Evolutionary conservation across 2,329 filamentous ascomycete genomes (phyloP), one percentile per base, ranked within the genome.

Genomic region (Celoporthe dispersa): DNA sequence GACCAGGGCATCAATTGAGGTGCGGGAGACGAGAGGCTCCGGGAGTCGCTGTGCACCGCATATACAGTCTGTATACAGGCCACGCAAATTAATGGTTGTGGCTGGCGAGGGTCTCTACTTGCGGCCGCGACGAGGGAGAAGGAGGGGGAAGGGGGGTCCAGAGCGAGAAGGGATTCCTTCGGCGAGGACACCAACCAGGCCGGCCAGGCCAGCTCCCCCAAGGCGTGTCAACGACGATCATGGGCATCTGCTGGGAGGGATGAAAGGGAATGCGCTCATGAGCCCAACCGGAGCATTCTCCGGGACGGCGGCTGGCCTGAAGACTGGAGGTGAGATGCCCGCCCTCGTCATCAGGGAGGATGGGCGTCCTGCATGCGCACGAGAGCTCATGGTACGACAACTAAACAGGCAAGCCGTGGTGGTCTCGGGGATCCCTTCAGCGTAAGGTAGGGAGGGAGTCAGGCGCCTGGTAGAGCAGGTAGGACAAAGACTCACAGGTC

Each of bases 311-410:
- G 37, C 28, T 60, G 65, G 37, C 39, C 31, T 61, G 55, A 53
- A 28, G 53, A 35, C 39, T 31, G 41, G 41, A 53, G 57, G 22
- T 62, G 31, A 51, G n/a, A 51, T 61, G 41, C 55, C 66, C 65
- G 61, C 61, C 66, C 57, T 67, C 53, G 53, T 67, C 48, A 60
- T 67, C 53, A n/a, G 59, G 65, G 33, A 55, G 8, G 12, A 25
- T 6, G 41, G 41, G 41, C n/a, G 16, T 11, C 28, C 51, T 64
- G 41, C n/a, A 22, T 53, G 28, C 41, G 41, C 41, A 44, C 16
- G 16, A 19, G 41, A 44, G 41, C 41, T 22, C 41, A 44, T 44
- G 41, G 41, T 44, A 19, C 16, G 41, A 51, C 9, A 31, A 28
- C 19, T n/a, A 19, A n/a, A 37, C 8, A 63, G 37, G 11, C 25